Conservation (phyloP, 805 yeast species). For the Lipomyces lipofer region DNA sequence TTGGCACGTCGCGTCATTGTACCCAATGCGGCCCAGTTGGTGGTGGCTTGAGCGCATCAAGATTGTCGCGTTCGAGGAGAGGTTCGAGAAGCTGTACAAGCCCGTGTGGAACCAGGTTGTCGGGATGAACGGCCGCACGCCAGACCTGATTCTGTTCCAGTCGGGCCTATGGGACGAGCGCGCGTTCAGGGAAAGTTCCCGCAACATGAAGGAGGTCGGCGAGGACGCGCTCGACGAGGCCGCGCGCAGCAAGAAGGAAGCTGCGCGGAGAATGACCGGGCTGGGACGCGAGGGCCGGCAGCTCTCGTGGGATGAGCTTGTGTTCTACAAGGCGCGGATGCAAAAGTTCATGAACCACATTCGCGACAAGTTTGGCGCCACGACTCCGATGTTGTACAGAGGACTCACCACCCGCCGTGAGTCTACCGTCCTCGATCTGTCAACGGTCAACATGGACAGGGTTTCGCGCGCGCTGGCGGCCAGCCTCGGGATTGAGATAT, state of each 20-base stretch:
- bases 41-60: conserved; percentile 27
- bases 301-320: conserved; percentile 27
- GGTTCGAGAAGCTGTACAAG: conserved; percentile 16
- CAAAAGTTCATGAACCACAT: conserved; percentile 13
- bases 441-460: conserved; percentile 22
- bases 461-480: conserved; percentile 19
- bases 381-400: conserved; percentile 25
- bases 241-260: background rate
- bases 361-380: conserved; percentile 9
- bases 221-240: conserved; percentile 11
- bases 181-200: conserved; percentile 20
- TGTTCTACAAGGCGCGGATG: conserved; percentile 23
- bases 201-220: conserved; percentile 8
- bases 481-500: conserved; percentile 19
- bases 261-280: conserved; percentile 5
- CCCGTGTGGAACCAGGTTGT: conserved; percentile 11
- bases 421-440: conserved; percentile 15
- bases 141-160: conserved; percentile 23
- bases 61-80: conserved; percentile 26
- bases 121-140: conserved; percentile 24
- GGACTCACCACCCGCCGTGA: conserved; percentile 21
- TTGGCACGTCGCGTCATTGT: conserved; percentile 29
- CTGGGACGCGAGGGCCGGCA: conserved; percentile 28
- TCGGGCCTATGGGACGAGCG: conserved; percentile 31
- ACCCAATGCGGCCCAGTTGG: conserved; percentile 27